phyloP scores from a whole-genome alignment of 164 flowering plant genomes.

The Stephania japonica region DNA sequence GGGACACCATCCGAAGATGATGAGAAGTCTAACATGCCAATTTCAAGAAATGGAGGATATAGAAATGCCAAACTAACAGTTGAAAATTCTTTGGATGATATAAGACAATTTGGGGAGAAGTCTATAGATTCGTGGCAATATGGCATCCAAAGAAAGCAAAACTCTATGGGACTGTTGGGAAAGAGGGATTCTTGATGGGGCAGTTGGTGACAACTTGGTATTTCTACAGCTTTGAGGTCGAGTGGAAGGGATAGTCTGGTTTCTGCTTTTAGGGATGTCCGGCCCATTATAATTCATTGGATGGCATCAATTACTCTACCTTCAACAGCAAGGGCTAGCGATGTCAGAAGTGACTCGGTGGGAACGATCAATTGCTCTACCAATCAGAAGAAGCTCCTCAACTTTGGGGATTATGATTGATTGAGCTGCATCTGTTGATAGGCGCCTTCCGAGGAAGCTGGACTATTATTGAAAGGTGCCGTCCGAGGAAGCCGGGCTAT shows the following conservation, averaged over 20 bases:
- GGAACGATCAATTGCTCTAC: neutral
- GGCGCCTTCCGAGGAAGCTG: neutral
- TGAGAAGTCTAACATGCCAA: slow-evolving; percentile 28
- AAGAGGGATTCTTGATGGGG: slow-evolving; percentile 27
- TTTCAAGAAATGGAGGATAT: slow-evolving; percentile 45
- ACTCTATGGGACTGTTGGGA: slow-evolving; percentile 15
- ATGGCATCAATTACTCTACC: neutral
- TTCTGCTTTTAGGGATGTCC: neutral
- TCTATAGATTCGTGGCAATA: slow-evolving; percentile 51
- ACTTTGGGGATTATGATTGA: neutral
- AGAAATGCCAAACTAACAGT: slow-evolving; percentile 31
- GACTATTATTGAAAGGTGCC: neutral
- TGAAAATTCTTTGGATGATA: slow-evolving; percentile 44
- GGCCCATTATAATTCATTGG: neutral
- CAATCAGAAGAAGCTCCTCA: neutral
- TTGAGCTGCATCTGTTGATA: neutral
- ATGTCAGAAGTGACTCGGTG: neutral
- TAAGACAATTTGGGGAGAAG: slow-evolving; percentile 42
- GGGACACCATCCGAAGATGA: slow-evolving; percentile 47
- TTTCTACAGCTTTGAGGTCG: neutral
- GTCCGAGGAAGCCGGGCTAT: too few relatives aligned
- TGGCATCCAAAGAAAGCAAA: slow-evolving; percentile 47
- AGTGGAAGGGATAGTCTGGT: neutral
- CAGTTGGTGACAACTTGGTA: slow-evolving; percentile 1
- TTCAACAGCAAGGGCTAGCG: neutral